Conservation (phyloP, 1,139 yeast genomes). For the Yamadazyma aaseri region DNA sequence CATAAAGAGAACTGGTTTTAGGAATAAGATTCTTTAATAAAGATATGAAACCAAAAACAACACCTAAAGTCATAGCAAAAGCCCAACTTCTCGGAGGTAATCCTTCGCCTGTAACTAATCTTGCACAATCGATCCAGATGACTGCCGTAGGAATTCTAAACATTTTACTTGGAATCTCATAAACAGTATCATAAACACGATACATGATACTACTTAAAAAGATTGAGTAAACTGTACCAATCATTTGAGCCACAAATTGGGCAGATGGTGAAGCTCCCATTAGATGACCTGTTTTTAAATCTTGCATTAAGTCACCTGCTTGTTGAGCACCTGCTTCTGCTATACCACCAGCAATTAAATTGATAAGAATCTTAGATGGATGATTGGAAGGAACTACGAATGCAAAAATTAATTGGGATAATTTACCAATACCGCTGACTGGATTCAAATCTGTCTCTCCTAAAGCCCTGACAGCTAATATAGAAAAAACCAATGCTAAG, state of each 20-base stretch:
- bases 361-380: slow-evolving; percentile 80
- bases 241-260: slow-evolving; percentile 84
- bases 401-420: slow-evolving; percentile 87
- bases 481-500: slow-evolving; percentile 74
- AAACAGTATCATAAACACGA: slow-evolving; percentile 74
- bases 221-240: slow-evolving; percentile 85
- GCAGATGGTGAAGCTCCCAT: slow-evolving; percentile 91
- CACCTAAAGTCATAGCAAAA: slow-evolving; percentile 65
- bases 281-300: slow-evolving; percentile 88
- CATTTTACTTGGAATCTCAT: slow-evolving; percentile 75
- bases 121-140: slow-evolving; percentile 94
- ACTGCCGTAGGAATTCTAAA: slow-evolving; percentile 93
- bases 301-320: slow-evolving; percentile 98
- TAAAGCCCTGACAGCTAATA: slow-evolving; percentile 86
- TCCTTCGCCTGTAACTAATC: slow-evolving; percentile 89
- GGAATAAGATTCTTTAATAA: slow-evolving; percentile 57
- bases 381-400: slow-evolving; percentile 70
- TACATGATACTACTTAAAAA: slow-evolving; percentile 79
- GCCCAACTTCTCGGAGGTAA: slow-evolving; percentile 75
- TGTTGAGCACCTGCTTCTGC: slow-evolving; percentile 99
- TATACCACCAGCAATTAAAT: slow-evolving; percentile 91
- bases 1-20: slow-evolving; percentile 33
- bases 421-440: slow-evolving; percentile 92
- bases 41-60: slow-evolving; percentile 68
- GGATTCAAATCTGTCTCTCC: slow-evolving; percentile 98